A percentile compares a stretch with the other conserved stretches of the same genome.
These are phyloP conservation scores for Penicillium herquei DNA, from an alignment of 495 filamentous ascomycete genomes.

Conservation along the genomic window DNA sequence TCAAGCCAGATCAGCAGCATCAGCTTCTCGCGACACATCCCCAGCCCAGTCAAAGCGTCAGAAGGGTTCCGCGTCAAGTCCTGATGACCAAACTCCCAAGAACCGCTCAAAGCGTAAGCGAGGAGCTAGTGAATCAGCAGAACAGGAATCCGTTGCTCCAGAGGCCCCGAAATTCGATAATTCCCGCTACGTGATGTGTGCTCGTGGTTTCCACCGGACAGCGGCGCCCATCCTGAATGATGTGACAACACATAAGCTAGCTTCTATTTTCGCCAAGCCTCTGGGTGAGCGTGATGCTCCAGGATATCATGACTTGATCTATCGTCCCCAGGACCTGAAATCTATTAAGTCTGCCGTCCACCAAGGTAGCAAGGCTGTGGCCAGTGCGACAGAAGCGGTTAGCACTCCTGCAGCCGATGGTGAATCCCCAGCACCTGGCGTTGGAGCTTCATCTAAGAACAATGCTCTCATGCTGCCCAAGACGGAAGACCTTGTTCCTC, in stretches of 20 bases:
- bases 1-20: slow-evolving; percentile 57
- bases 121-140: slow-evolving; percentile 34
- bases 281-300: slow-evolving; percentile 82
- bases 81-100: slow-evolving; percentile 32
- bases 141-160: slow-evolving; percentile 28
- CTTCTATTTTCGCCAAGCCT: slow-evolving; percentile 80
- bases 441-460: slow-evolving; percentile 35
- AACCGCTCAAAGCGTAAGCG: slow-evolving; percentile 41
- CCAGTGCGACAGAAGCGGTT: slow-evolving; percentile 54
- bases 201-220: slow-evolving; percentile 75
- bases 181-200: slow-evolving; percentile 62
- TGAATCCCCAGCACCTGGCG: slow-evolving; percentile 38
- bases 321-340: slow-evolving; percentile 86
- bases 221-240: slow-evolving; percentile 78
- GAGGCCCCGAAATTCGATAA: slow-evolving; percentile 39
- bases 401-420: slow-evolving; percentile 47
- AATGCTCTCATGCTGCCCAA: slow-evolving; percentile 57
- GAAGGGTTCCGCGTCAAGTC: slow-evolving; percentile 36
- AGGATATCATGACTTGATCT: slow-evolving; percentile 83
- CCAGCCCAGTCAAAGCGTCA: slow-evolving; percentile 48
- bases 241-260: slow-evolving; percentile 80
- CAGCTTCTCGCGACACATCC: slow-evolving; percentile 53
- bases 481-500: slow-evolving; percentile 73
- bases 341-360: slow-evolving; percentile 75
- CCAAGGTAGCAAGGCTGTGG: slow-evolving; percentile 72